A percentile compares a stretch with the other conserved stretches of the same genome.
phyloP scores from a whole-genome alignment of 441 rosid genomes.

The Aquilaria agallochum region DNA sequence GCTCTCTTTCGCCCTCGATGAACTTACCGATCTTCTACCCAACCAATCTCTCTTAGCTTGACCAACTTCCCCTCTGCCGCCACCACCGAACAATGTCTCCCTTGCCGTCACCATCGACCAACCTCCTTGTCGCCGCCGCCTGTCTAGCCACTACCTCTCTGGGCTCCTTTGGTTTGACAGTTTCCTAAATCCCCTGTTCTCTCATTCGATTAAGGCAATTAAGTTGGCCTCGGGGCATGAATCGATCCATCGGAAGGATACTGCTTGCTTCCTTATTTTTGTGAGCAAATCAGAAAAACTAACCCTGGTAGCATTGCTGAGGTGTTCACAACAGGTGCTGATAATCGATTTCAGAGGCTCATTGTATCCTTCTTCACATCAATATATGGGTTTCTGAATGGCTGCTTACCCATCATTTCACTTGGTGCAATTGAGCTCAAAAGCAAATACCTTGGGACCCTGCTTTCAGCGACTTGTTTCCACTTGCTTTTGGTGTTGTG shows the following conservation, averaged over 20 bases:
- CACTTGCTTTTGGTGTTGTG: constrained; percentile 56
- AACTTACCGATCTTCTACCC: too few species aligned
- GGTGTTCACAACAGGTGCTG: constrained; percentile 40
- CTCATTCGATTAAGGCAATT: too few species aligned
- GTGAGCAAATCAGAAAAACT: constrained; percentile 44
- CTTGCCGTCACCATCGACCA: too few species aligned
- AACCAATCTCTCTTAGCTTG: too few species aligned
- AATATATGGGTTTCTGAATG: constrained; percentile 45
- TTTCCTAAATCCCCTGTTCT: too few species aligned
- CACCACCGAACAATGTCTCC: too few species aligned
- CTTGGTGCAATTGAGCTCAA: constrained; percentile 48
- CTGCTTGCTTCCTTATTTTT: constrained; percentile 41
- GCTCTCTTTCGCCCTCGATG: too few species aligned
- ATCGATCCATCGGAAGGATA: constrained; percentile 35
- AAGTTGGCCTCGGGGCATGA: too few species aligned
- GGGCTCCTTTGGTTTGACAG: too few species aligned
- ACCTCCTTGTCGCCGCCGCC: too few species aligned
- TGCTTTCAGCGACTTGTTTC: constrained; percentile 59
- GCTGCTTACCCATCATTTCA: constrained; percentile 47
- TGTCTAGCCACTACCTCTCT: too few species aligned
- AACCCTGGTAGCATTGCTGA: constrained; percentile 51
- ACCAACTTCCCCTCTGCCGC: too few species aligned
- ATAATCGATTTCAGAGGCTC: constrained; percentile 45
- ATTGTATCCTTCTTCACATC: constrained; percentile 46
- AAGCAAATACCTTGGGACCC: constrained; percentile 57